A percentile compares a stretch with the other conserved stretches of the same genome.
Evolutionary conservation across 805 yeast species (phyloP).

Genomic region (Ogataea paraovalis): DNA sequence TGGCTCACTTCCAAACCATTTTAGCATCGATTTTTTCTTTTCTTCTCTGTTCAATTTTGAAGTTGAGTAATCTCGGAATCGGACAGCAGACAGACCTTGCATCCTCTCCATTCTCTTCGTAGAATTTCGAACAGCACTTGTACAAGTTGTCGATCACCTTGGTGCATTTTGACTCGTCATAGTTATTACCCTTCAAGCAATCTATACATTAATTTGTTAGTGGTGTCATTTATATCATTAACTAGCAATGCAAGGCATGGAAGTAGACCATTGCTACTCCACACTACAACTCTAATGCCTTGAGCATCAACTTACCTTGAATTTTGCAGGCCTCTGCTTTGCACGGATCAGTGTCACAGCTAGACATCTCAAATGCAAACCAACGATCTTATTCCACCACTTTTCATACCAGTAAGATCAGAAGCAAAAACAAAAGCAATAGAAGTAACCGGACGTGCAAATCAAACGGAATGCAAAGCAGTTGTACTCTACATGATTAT

Average conservation of each 20-base stretch:
- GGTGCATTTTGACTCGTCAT: constrained; percentile 73
- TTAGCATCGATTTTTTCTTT: constrained; percentile 57
- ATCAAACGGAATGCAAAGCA: too few species aligned
- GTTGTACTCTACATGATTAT: background rate
- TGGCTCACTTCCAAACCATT: constrained; percentile 24
- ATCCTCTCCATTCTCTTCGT: constrained; percentile 53
- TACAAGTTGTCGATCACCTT: constrained; percentile 65
- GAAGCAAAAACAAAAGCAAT: background rate
- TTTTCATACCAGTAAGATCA: too few species aligned
- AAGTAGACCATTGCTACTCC: background rate
- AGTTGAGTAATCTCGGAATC: constrained; percentile 51
- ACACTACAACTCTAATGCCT: background rate
- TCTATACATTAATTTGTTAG: constrained; percentile 31
- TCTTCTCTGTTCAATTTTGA: constrained; percentile 63
- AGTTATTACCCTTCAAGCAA: constrained; percentile 59
- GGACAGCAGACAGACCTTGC: constrained; percentile 79
- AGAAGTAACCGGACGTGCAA: too few species aligned
- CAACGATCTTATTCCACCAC: too few species aligned
- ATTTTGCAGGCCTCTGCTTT: constrained; percentile 79
- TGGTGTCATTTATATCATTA: too few species aligned
- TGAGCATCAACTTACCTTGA: constrained; percentile 45
- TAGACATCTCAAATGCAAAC: background rate
- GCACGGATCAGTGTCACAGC: constrained; percentile 45
- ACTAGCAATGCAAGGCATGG: too few species aligned
- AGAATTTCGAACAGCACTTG: constrained; percentile 68